phyloP scores from a whole-genome alignment of 345 rosid genomes.

The Syzygium aqueum region DNA sequence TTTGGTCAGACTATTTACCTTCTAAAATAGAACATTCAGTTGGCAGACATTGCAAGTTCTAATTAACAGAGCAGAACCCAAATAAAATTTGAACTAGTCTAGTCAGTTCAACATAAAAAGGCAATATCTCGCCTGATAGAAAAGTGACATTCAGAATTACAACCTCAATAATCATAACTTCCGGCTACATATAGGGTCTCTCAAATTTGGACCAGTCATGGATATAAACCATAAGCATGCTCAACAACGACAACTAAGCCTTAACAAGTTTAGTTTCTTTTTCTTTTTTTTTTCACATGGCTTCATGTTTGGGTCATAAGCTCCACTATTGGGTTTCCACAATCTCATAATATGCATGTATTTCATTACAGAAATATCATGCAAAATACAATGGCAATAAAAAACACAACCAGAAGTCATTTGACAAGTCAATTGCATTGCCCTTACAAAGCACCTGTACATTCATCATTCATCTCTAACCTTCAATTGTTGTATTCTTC shows the following conservation, averaged over 20 bases:
- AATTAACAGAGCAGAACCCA: neutral
- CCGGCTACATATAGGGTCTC: neutral
- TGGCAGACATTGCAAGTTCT: neutral
- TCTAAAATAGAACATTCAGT: neutral
- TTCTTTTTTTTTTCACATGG: neutral
- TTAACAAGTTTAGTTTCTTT: neutral
- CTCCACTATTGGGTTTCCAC: neutral
- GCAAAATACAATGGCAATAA: neutral
- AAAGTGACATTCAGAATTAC: neutral
- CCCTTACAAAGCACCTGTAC: neutral
- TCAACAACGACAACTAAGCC: neutral
- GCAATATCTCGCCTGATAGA: neutral
- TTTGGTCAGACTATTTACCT: neutral
- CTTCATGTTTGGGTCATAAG: neutral
- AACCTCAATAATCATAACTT: neutral
- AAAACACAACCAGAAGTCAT: neutral
- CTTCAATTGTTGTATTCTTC: neutral
- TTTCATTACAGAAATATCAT: neutral
- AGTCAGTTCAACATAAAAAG: neutral
- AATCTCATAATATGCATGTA: neutral
- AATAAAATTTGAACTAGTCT: neutral
- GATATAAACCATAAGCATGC: neutral
- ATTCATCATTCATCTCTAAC: neutral
- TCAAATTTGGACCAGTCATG: neutral
- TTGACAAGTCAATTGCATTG: neutral